phyloP scores from a whole-genome alignment of 805 yeast species.

The Candida manassasensis region DNA sequence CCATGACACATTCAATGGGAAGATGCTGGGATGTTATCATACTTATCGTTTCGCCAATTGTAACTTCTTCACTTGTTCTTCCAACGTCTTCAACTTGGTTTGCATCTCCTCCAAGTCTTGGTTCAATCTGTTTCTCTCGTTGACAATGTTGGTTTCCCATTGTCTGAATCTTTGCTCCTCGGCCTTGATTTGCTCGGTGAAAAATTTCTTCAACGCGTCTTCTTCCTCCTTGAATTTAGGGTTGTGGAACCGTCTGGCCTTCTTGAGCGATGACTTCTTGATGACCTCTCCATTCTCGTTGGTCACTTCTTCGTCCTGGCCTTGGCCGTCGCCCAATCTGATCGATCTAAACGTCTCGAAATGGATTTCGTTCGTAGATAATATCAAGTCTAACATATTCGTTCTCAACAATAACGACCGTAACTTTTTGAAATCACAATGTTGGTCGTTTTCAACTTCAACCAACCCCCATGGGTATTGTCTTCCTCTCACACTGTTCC shows the following conservation, averaged over 20 bases:
- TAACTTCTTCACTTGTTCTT: slow-evolving; percentile 67
- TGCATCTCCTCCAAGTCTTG: slow-evolving; percentile 91
- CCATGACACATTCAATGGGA: no score
- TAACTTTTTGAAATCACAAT: slow-evolving; percentile 79
- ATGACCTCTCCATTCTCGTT: slow-evolving; percentile 29
- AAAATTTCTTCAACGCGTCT: slow-evolving; percentile 85
- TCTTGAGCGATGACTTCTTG: slow-evolving; percentile 30
- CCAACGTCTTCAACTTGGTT: slow-evolving; percentile 64
- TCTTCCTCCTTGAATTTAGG: slow-evolving; percentile 97
- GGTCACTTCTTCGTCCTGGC: slow-evolving; percentile 21
- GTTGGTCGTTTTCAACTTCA: slow-evolving; percentile 80
- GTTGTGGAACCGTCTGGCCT: slow-evolving; percentile 59
- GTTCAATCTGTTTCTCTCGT: slow-evolving; percentile 90
- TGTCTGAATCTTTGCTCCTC: slow-evolving; percentile 97
- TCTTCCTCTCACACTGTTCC: slow-evolving; percentile 69
- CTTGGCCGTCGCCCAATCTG: slow-evolving; percentile 50
- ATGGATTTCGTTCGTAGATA: slow-evolving; percentile 76
- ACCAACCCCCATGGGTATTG: slow-evolving; percentile 89
- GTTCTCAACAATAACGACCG: slow-evolving; percentile 77
- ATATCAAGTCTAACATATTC: slow-evolving; percentile 74
- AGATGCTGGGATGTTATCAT: no score
- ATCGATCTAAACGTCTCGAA: slow-evolving; percentile 74
- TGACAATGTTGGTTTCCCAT: slow-evolving; percentile 96
- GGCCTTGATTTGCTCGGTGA: slow-evolving; percentile 91
- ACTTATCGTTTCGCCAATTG: slow-evolving; percentile 34